Base-by-base conservation (phyloP, 164 flowering plant species). In the Malania oleifera region DNA sequence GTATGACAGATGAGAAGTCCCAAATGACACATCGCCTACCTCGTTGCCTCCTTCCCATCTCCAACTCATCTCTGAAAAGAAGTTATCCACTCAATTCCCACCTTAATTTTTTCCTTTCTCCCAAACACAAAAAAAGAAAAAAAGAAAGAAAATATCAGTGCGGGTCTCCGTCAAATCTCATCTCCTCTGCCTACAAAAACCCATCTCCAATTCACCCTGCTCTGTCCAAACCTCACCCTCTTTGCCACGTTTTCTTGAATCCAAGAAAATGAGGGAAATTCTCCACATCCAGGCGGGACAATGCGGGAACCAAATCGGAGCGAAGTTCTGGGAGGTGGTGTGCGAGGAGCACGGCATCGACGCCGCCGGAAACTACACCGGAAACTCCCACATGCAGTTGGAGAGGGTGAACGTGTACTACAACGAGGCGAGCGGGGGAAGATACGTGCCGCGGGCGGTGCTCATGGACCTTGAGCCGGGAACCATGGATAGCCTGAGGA, bases 261-360 rank as follows among this genome's bases (percentile, higher is more conserved):
- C 34, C 41, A n/a, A n/a, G 24, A 68, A 53, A 51, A 82, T 80
- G 84, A 82, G 84, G 64, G 87, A 82, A 76, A 82, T 82, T 48
- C 82, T 82, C 31, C 87, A 80, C 40, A 52, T 82, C 52, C 85
- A 80, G 71, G 84, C 85, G 0, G 85, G 87, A 7, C 87, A 82
- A 75, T 82, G 87, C 60, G 87, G 87, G 0, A 82, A 82, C 76
- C 86, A 79, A 58, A 77, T 80, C 29, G 82, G 84, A 10, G 77
- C 70, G 56, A 80, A 80, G 64, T 76, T 82, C 45, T 80, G 87
- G 87, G 84, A 80, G 52, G 79, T 82, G 1, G 76, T 82, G 24
- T 79, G 82, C 52, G 76, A 70, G 20, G 87, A 80, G 25, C 84
- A 80, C 52, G 84, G 87, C 2, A 82, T 82, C 37, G 78, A 76